Conservation (phyloP, 169 alveolate genomes). For the Neospora caninum region DNA sequence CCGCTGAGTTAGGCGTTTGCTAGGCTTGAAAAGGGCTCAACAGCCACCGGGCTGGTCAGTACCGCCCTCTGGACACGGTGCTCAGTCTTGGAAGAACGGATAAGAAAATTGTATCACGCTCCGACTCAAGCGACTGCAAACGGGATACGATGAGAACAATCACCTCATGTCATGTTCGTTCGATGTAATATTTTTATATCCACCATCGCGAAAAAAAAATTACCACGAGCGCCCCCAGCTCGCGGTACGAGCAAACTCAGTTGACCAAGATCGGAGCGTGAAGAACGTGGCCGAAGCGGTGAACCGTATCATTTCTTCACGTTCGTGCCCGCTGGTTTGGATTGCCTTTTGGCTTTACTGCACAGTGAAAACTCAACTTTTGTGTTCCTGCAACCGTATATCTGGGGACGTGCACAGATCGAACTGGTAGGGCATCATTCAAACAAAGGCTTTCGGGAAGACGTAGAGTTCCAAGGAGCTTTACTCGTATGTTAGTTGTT, state of each 20-base stretch:
- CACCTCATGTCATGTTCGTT: too few species aligned
- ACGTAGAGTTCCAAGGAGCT: not conserved
- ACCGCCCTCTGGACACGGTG: too few species aligned
- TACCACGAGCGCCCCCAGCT: not conserved
- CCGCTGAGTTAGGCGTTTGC: too few species aligned
- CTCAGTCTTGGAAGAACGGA: too few species aligned
- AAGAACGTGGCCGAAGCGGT: not conserved
- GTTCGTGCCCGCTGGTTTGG: not conserved
- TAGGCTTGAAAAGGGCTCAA: too few species aligned
- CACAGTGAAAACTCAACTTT: not conserved
- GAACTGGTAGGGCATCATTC: not conserved
- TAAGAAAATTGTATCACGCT: too few species aligned
- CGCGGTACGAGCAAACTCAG: slow-evolving; percentile 4
- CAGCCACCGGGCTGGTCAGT: too few species aligned
- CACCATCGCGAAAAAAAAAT: too few species aligned
- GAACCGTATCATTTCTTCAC: not conserved
- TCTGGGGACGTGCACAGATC: not conserved
- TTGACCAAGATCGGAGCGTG: not conserved
- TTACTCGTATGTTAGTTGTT: not conserved
- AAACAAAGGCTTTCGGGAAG: not conserved
- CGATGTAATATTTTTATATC: too few species aligned
- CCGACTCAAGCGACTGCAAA: too few species aligned
- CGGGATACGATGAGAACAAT: too few species aligned
- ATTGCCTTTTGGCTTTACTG: not conserved
- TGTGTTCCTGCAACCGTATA: not conserved